Evolutionary conservation across 495 filamentous ascomycete species (phyloP), one percentile per base, ranked within the genome.

Genomic region (Daldinia decipiens): DNA sequence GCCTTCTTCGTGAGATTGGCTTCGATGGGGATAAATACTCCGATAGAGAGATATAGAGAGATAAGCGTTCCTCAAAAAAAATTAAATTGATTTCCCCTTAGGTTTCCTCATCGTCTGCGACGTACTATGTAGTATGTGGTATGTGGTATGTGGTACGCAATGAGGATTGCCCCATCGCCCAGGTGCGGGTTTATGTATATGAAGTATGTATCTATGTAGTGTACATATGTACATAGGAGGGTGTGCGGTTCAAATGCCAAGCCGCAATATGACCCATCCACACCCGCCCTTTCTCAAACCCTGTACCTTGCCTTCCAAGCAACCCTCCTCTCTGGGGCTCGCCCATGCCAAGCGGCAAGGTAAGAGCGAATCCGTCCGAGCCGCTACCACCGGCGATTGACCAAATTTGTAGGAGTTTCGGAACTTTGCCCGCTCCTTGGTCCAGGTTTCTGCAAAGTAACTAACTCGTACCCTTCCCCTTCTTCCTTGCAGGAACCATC

Each of bases 281-380:
- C 69, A 53, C 68, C 70, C 58, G 54, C 63, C 58, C 34, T 53
- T 73, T 65, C 64, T 64, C 65, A 71, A 75, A 74, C 75, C 75
- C 66, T 65, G 29, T 31, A 19, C 53, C 53, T 34, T 59, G 62
- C 63, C 71, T 70, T 63, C 74, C 71, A 77, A 77, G 74, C 68
- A 76, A 74, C 66, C 53, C 59, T 69, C 64, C 54, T 59, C 65
- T 75, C 65, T 75, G 75, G 75, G 72, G 74, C 70, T 70, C 70
- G 60, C 56, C 70, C 73, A 75, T 67, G 70, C 68, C 71, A 73
- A 74, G 72, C 72, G 72, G 74, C 72, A 74, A 74, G 71, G 75
- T 64, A 73, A 68, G 67, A 72, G 63, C 71, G 73, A 76, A 77
- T 77, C 75, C 75, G 75, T 77, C 75, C 75, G 75, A 77, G 75